Base-by-base conservation (phyloP, 2,329 filamentous ascomycete genomes). In the Calonectria hongkongensis region DNA sequence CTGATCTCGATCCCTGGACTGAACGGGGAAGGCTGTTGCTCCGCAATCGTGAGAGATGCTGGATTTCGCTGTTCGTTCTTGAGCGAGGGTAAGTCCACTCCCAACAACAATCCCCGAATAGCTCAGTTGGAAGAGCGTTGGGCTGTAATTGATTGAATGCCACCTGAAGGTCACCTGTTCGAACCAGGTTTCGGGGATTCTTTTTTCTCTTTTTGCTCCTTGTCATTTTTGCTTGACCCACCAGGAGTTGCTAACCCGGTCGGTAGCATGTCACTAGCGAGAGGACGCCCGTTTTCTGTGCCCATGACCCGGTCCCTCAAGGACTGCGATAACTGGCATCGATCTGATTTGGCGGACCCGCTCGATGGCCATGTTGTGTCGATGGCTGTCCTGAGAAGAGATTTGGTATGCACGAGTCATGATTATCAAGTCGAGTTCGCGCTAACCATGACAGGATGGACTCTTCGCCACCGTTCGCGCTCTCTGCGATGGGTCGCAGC, bases 301-400 rank as follows among this genome's bases (percentile, higher is more conserved):
- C 93, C 93, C 0, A 87, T 92, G 63, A 93, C 92, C 1, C 88
- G 90, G 1, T 86, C 94, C 0, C 87, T 95, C 25, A 90, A 91
- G 73, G 89, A 91, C 60, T 94, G 93, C 76, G 92, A 95, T 74
- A 86, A 87, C 9, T 95, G 93, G 93, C 92, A 94, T 76, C 83
- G 89, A 16, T 91, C 90, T 10, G 86, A 88, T 41, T 87, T 92
- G 66, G 90, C 92, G 1, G 92, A 94, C 78, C 85, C 88, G 15
- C 92, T 92, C 80, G 93, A 95, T 80, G 92, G 92, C 0, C 91
- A 92, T n/a, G 85, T 94, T 64, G 89, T 93, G 18, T 94, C 93
- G 0, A 93, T 94, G 85, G 91, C 92, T 0, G 92, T 94, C 5
- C 83, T 95, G 12, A 87, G 93, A 67, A 87, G 93, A 79, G 92